Evolutionary conservation across 208 protist genomes (phyloP), one percentile per base, ranked within the genome.

Genomic region (Leishmania mexicana): DNA sequence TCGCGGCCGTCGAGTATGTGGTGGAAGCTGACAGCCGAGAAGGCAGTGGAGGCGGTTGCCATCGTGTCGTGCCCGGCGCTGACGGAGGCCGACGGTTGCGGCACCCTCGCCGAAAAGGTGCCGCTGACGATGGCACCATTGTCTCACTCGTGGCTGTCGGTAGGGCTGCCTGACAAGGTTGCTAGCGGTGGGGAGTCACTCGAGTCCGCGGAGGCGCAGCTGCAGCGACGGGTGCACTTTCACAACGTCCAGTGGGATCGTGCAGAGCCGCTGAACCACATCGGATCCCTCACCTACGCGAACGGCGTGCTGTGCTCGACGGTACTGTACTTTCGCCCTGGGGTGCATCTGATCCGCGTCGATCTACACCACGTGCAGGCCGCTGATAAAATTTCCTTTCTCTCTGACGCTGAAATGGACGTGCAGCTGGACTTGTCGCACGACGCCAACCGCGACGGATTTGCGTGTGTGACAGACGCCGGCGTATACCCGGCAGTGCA

Each of bases 171-270:
- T 4, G 24, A 45, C 3, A 53, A 47, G 28, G 40, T 49, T 3
- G 15, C 17, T 28, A 60, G 31, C 53, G 42, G 13, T 3, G 5
- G 19, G 40, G 51, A 31, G 40, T 42, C 75, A 19, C 28, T 8
- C 11, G 35, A 47, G 35, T 4, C 54, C 35, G 40, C n/a, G 19
- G 65, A 57, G 31, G 70, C 53, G 35, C 67, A 82, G 21, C 83
- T 53, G 31, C 19, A 82, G 78, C 85, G 85, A 58, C 84, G 79
- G 0, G 75, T 96, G 2, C 51, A 83, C 40, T 58, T 95, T 28
- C 85, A 92, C 31, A 85, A 94, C 78, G 94, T 94, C 79, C 83
- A 85, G 31, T 95, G 89, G 88, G 86, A 95, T 72, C 83, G 88
- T n/a, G 87, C 85, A 38, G 92, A 96, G 75, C 85, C 88, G 17